Evolutionary conservation across 176 grass and related monocot species (phyloP).

Genomic region (Pontederia paniculata): DNA sequence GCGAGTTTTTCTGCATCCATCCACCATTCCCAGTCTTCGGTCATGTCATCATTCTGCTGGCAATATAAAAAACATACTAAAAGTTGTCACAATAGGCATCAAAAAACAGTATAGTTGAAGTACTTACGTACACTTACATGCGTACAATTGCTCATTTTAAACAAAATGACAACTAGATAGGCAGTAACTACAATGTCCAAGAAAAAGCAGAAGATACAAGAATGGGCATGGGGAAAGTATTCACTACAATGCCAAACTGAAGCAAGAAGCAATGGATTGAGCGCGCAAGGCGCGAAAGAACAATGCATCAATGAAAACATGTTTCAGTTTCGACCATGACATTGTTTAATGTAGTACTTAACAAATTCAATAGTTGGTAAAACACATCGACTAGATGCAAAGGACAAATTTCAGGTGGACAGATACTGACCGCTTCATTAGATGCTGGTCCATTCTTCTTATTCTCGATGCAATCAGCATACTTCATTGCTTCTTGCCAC

Average conservation of each 20-base stretch:
- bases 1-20: slow-evolving; percentile 42
- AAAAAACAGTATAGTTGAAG: not conserved
- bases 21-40: slow-evolving; percentile 48
- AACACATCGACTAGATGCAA: not conserved
- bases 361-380: not conserved
- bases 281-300: not conserved
- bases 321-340: not conserved
- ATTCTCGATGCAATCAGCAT: slow-evolving; percentile 60
- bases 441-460: slow-evolving; percentile 13
- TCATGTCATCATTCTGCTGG: slow-evolving; percentile 33
- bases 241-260: not conserved
- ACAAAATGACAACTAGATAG: not conserved
- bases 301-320: not conserved
- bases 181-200: not conserved
- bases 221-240: not conserved
- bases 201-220: not conserved
- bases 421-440: slow-evolving; percentile 32
- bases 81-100: not conserved
- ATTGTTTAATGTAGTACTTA: not conserved
- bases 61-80: not conserved
- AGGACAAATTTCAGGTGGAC: slow-evolving; percentile 3
- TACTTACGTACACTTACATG: not conserved
- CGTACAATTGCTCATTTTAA: not conserved
- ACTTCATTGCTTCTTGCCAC: slow-evolving; percentile 69
- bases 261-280: not conserved